Conservation (phyloP, 257 asterid species). For the Penstemon eatonii region DNA sequence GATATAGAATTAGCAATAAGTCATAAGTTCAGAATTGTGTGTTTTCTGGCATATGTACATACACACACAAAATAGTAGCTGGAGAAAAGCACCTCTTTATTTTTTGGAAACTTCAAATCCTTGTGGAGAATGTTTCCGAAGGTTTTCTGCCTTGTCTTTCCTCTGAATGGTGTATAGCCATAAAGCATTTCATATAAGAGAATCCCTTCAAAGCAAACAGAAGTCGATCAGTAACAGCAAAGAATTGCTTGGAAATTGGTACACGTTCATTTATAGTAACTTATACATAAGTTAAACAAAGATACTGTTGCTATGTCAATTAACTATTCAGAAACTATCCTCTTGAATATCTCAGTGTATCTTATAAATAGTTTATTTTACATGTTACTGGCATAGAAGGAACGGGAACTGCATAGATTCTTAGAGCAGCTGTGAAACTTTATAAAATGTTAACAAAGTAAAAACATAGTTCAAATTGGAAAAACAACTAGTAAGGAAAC, state of each 20-base stretch:
- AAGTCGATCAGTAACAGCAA: background rate
- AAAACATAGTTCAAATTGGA: background rate
- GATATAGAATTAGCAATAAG: too few relatives aligned
- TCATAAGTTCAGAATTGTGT: background rate
- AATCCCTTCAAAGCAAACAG: conserved; percentile 55
- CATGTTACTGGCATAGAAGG: background rate
- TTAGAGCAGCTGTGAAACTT: background rate
- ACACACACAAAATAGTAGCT: conserved; percentile 3
- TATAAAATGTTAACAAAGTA: conserved; percentile 2
- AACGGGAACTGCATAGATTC: background rate
- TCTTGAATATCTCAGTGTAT: background rate
- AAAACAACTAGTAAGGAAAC: background rate
- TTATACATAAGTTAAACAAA: too few relatives aligned
- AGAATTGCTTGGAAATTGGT: too few relatives aligned
- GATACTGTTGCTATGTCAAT: background rate
- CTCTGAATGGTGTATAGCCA: conserved; percentile 95
- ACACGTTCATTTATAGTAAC: too few relatives aligned
- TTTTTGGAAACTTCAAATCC: conserved; percentile 85
- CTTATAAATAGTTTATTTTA: conserved; percentile 8
- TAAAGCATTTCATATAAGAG: conserved; percentile 91
- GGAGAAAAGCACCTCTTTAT: conserved; percentile 57
- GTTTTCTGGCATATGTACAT: background rate
- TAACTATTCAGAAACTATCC: background rate
- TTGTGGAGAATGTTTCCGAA: conserved; percentile 83
- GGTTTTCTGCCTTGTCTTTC: conserved; percentile 98